phyloP scores from a whole-genome alignment of 257 asterid genomes.

The Solanum corneliomulleri region DNA sequence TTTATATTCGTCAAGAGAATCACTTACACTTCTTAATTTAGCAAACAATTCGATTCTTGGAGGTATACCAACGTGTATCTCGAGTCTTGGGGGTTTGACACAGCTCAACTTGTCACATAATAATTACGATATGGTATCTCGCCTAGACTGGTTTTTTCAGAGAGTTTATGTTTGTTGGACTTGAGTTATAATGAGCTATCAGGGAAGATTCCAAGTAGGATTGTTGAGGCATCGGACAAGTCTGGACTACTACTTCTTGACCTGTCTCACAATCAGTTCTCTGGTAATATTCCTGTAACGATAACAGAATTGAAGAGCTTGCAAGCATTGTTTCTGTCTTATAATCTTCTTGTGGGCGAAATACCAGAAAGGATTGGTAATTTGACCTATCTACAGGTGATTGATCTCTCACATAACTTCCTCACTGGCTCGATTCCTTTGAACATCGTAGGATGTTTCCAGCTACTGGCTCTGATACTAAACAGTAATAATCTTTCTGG shows the following conservation, averaged over 20 bases:
- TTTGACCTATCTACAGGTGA: slow-evolving; percentile 77
- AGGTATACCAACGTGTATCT: slow-evolving; percentile 79
- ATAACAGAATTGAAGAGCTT: slow-evolving; percentile 69
- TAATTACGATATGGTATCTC: slow-evolving; percentile 61
- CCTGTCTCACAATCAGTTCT: slow-evolving; percentile 58
- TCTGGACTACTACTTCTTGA: slow-evolving; percentile 66
- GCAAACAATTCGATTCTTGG: slow-evolving; percentile 70
- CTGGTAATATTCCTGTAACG: slow-evolving; percentile 53
- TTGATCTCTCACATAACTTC: slow-evolving; percentile 70
- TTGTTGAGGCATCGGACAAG: slow-evolving; percentile 44
- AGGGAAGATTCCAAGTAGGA: slow-evolving; percentile 51
- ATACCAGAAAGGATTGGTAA: slow-evolving; percentile 86
- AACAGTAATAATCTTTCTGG: slow-evolving; percentile 82
- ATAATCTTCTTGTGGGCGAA: slow-evolving; percentile 59
- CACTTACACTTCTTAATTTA: slow-evolving; percentile 53
- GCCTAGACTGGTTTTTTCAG: slow-evolving; percentile 68
- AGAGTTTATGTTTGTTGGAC: slow-evolving; percentile 46
- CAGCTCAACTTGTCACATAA: slow-evolving; percentile 70
- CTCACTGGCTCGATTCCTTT: slow-evolving; percentile 67
- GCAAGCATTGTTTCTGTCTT: slow-evolving; percentile 77
- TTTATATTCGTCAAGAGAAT: slow-evolving; percentile 38
- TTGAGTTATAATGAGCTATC: slow-evolving; percentile 71
- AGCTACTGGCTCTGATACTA: slow-evolving; percentile 55
- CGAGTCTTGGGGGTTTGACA: slow-evolving; percentile 37
- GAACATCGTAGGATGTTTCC: slow-evolving; percentile 92